These are phyloP conservation scores for Boletales sp. DNA, from an alignment of 768 basidiomycete species.

Conservation along the genomic window DNA sequence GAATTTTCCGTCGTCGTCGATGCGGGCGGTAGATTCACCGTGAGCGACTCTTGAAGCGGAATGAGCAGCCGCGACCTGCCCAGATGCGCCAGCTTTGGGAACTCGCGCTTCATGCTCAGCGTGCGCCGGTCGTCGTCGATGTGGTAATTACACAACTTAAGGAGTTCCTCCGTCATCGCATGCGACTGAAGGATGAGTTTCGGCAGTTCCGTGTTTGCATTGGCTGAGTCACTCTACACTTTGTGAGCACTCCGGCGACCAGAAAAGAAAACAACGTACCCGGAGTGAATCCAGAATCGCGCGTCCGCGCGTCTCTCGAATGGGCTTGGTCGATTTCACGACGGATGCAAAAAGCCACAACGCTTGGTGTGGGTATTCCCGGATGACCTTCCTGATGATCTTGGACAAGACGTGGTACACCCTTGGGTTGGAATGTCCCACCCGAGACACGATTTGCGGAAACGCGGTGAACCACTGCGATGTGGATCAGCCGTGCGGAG, in stretches of 20 bases:
- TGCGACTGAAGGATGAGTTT: constrained; percentile 51
- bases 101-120: constrained; percentile 48
- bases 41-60: constrained; percentile 90
- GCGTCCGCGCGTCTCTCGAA: constrained; percentile 58
- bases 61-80: constrained; percentile 74
- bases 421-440: constrained; percentile 65
- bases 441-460: constrained; percentile 93
- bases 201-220: constrained; percentile 40
- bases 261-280: constrained; percentile 35
- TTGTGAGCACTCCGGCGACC: not conserved
- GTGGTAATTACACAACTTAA: constrained; percentile 59
- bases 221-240: constrained; percentile 43
- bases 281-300: constrained; percentile 54
- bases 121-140: constrained; percentile 38
- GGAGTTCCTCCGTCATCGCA: constrained; percentile 65
- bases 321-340: constrained; percentile 72
- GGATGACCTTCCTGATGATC: constrained; percentile 73
- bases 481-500: constrained; percentile 6
- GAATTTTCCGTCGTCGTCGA: constrained; percentile 47
- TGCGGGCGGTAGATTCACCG: constrained; percentile 79
- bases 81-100: constrained; percentile 49
- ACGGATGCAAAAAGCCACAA: constrained; percentile 92
- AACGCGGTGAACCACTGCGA: constrained; percentile 92
- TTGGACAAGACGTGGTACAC: constrained; percentile 58
- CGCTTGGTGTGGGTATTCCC: constrained; percentile 83